phyloP scores from a whole-genome alignment of 2,329 filamentous ascomycete genomes.

The Penicillium capsulatum region DNA sequence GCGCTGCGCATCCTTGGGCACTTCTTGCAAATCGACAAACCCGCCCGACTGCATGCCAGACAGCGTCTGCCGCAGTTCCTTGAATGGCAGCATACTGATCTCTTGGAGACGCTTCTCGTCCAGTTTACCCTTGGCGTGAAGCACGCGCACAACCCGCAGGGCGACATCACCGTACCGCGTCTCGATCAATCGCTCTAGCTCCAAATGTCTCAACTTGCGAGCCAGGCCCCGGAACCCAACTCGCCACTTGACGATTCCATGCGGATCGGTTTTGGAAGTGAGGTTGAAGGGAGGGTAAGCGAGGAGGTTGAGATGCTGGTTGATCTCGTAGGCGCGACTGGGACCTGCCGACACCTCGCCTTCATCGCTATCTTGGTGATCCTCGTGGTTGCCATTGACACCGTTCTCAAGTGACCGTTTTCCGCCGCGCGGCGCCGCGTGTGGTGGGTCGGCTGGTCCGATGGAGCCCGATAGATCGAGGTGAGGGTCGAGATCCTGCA shows the following conservation, averaged over 20 bases:
- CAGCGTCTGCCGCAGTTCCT: slow-evolving; percentile 79
- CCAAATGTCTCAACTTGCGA: slow-evolving; percentile 65
- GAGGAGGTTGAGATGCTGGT: slow-evolving; percentile 49
- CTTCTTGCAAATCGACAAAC: slow-evolving; percentile 86
- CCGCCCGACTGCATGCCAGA: slow-evolving; percentile 81
- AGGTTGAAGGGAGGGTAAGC: slow-evolving; percentile 40
- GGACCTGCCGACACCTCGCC: slow-evolving; percentile 9
- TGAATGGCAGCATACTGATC: slow-evolving; percentile 76
- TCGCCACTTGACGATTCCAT: slow-evolving; percentile 69
- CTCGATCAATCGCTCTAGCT: slow-evolving; percentile 77
- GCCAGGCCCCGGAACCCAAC: slow-evolving; percentile 76
- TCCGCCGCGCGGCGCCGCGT: slow-evolving; percentile 25
- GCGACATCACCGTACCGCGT: slow-evolving; percentile 72
- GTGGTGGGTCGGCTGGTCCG: slow-evolving; percentile 30
- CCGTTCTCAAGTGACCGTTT: slow-evolving; percentile 32
- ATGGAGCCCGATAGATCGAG: slow-evolving; percentile 37
- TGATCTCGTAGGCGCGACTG: slow-evolving; percentile 34
- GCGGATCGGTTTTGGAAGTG: slow-evolving; percentile 31
- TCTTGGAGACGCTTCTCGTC: slow-evolving; percentile 86
- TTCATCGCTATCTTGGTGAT: slow-evolving; percentile 39
- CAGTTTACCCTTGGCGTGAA: slow-evolving; percentile 83
- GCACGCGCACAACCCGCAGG: slow-evolving; percentile 76
- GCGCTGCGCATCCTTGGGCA: slow-evolving; percentile 80
- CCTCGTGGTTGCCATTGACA: slow-evolving; percentile 44
- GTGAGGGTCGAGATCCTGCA: slow-evolving; percentile 35